Percentiles rank a stretch among this genome's conserved stretches.
These are phyloP conservation scores for Astrephomene gubernaculifera DNA, from an alignment of 139 green algal genomes.

Conservation along the genomic window DNA sequence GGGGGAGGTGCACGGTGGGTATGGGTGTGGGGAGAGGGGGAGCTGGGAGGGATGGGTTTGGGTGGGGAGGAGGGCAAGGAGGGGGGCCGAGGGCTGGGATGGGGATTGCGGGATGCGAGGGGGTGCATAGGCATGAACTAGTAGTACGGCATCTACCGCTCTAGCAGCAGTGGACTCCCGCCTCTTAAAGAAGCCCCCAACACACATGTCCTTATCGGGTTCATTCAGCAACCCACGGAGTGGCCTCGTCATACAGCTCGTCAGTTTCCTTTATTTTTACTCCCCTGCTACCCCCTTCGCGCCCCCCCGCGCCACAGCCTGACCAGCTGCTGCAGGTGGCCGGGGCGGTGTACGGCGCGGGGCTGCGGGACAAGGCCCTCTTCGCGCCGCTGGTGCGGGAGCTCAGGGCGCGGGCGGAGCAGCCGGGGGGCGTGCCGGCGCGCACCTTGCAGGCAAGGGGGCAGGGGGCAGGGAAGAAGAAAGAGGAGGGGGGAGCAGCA, in stretches of 20 bases:
- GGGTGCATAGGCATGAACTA: background rate
- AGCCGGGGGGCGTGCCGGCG: background rate
- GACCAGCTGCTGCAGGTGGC: slow-evolving; percentile 13
- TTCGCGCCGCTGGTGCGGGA: background rate
- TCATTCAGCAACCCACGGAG: background rate
- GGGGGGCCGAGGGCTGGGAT: background rate
- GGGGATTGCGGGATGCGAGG: background rate
- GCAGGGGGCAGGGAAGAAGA: background rate
- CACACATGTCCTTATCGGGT: background rate
- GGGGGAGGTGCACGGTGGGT: background rate
- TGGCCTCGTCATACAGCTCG: too few relatives aligned
- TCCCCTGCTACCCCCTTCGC: background rate
- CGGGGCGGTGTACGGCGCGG: background rate
- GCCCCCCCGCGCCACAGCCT: background rate
- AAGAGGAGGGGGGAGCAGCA: background rate
- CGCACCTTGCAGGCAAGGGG: slow-evolving; percentile 10
- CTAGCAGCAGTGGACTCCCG: background rate
- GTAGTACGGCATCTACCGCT: background rate
- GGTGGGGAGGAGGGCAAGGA: background rate
- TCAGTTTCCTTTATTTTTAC: background rate
- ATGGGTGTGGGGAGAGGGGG: background rate
- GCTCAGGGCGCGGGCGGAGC: background rate
- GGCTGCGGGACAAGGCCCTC: background rate
- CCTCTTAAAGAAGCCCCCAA: background rate
- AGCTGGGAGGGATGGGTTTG: background rate